Evolutionary conservation across 306 rosid genomes (phyloP), one percentile per base, ranked within the genome.

Genomic region (Prunus padus): DNA sequence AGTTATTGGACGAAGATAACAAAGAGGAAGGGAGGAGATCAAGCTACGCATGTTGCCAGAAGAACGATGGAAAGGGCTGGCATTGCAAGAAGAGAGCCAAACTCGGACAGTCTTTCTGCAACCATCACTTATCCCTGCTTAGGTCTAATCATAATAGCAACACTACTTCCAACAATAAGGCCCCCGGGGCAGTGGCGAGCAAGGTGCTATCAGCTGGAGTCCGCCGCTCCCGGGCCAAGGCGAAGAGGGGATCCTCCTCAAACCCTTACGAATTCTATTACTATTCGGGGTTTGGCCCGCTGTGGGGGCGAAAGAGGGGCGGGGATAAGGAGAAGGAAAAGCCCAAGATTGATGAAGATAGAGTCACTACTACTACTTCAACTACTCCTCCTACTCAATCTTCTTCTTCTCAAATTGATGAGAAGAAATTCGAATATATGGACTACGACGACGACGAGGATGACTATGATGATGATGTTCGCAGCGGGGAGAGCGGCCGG

Each of bases 241-340:
- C 2, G n/a, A 49, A 61, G 69, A 63, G 20, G 16, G 14, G 72
- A 30, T 59, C 45, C 71, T 0, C 44, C 45, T 60, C 72, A 77
- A 89, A 84, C 72, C 96, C 91, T 3, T 69, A 87, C 5, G 96
- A 91, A 50, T 91, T 86, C 79, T 94, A 89, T 47, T 94, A 89
- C 20, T 91, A 91, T 82, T 94, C 98, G 0, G 98, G 98, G 64
- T 91, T 94, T 19, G 93, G 90, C 4, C 98, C 98, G 0, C 23
- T 30, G 16, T 90, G 96, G 98, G 86, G 89, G 0, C 85, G 86
- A 20, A 71, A 79, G 3, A 76, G 94, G 73, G 88, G 96, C 14
- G 87, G 49, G 20, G 69, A 37, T 8, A 84, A 20, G 86, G 83
- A 33, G 77, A 83, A 5, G 50, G 46, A 60, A 20, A 64, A 71